Evolutionary conservation across 495 filamentous ascomycete genomes (phyloP), one percentile per base, ranked within the genome.

Genomic region (Hypoxylon perforatum): DNA sequence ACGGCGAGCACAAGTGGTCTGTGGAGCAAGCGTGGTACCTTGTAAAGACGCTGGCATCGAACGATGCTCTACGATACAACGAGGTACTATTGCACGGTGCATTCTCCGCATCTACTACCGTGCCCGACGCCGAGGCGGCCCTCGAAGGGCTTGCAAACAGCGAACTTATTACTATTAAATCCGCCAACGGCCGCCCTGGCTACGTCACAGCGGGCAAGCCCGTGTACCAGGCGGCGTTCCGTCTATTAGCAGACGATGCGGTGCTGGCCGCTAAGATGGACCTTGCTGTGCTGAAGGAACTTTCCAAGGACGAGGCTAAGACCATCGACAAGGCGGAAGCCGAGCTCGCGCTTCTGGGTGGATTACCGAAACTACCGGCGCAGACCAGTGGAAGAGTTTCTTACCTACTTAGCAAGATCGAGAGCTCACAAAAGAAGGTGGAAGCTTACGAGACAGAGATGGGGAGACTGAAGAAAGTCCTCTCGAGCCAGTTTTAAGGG

Each of bases 1-100:
- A 76, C 23, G 84, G 82, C 42, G 80, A 84, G 44, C 80, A 82
- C 54, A 77, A 86, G 52, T 99, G 92, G 92, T 87, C 84, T 1
- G 80, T 85, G 21, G 88, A 94, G 73, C 95, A 97, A 76, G 95
- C 92, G 0, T 99, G 95, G 95, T 84, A 90, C 57, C 78, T 99
- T 1, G 88, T 98, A 73, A 92, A 90, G 69, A 74, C 82, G 7
- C 84, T 99, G 12, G 88, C 91, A 0, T 55, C 77, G 6, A 77
- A 84, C 14, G 86, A 88, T 7, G 73, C 69, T 9, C 77, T 97
- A 0, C 82, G 89, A 0, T 98, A 96, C 79, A 94, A 93, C 80
- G 90, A 93, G 63, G 78, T 96, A 12, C 79, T 97, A 1, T 82
- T 96, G 1, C 84, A 86, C 11, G 87, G 90, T 67, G 83, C 92